Conservation (phyloP, 108 stramenopile genomes). For the Pseudonitzschia multistriata region DNA sequence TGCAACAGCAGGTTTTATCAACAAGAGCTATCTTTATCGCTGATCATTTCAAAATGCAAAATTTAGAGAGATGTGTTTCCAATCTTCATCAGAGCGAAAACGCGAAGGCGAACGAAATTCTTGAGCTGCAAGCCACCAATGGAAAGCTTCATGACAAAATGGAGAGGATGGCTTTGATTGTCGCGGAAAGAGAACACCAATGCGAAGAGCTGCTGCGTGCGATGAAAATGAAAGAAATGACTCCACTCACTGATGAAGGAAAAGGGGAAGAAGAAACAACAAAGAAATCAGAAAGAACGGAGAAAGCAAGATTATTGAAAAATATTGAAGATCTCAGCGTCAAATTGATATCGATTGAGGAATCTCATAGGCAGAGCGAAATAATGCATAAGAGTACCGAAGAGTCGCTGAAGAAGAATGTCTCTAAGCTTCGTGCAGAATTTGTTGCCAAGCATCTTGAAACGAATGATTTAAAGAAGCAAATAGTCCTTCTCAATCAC, state of each 20-base stretch:
- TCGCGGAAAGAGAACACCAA: neutral
- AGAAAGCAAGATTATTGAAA: constrained; percentile 8
- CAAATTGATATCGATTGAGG: constrained; percentile 10
- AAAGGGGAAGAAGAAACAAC: neutral
- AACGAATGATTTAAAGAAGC: neutral
- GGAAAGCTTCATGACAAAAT: neutral
- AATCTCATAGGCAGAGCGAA: neutral
- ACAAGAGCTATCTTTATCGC: constrained; percentile 8
- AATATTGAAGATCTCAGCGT: constrained; percentile 14
- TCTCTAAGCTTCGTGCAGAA: constrained; percentile 13
- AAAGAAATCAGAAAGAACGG: neutral
- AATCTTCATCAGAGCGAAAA: neutral
- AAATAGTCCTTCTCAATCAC: constrained; percentile 1
- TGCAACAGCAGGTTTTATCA: constrained; percentile 7
- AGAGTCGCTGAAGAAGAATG: constrained; percentile 9
- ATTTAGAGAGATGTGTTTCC: neutral
- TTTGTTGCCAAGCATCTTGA: constrained; percentile 2
- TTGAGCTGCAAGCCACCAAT: neutral
- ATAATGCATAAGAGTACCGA: neutral
- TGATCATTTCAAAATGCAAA: constrained; percentile 2
- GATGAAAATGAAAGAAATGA: neutral
- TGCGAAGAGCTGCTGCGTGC: neutral
- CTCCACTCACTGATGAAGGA: neutral
- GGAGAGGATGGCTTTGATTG: constrained; percentile 6
- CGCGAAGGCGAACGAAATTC: neutral